phyloP scores from a whole-genome alignment of 169 alveolate species.

The Plasmodium relictum region DNA sequence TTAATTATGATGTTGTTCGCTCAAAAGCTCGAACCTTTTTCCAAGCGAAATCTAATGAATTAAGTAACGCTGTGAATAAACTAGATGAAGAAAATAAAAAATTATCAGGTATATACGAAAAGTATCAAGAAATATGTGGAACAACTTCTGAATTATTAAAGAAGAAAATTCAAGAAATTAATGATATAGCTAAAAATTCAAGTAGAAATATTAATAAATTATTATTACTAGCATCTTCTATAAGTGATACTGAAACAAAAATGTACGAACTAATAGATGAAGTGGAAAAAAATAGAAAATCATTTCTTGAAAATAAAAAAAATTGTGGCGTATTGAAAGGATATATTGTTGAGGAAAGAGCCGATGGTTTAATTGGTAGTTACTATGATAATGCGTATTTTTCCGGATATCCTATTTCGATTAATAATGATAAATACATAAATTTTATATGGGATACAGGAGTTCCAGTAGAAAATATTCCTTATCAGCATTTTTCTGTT shows the following conservation, averaged over 20 bases:
- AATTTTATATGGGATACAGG: slow-evolving; percentile 83
- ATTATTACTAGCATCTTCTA: slow-evolving; percentile 53
- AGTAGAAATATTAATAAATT: slow-evolving; percentile 62
- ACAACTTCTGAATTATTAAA: slow-evolving; percentile 79
- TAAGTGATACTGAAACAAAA: slow-evolving; percentile 36
- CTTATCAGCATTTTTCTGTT: slow-evolving; percentile 90
- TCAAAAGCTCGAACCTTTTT: slow-evolving; percentile 81
- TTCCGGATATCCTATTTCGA: slow-evolving; percentile 87
- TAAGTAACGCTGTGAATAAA: slow-evolving; percentile 47
- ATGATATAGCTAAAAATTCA: slow-evolving; percentile 79
- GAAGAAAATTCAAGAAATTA: slow-evolving; percentile 80
- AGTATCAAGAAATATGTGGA: slow-evolving; percentile 78
- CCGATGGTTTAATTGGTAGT: slow-evolving; percentile 89
- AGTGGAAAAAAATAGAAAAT: slow-evolving; percentile 57
- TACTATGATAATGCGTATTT: slow-evolving; percentile 85
- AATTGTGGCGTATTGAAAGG: slow-evolving; percentile 65
- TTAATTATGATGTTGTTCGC: slow-evolving; percentile 86
- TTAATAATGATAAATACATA: slow-evolving; percentile 81
- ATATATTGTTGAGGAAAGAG: slow-evolving; percentile 77
- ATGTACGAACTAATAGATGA: slow-evolving; percentile 62
- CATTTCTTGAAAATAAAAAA: slow-evolving; percentile 38
- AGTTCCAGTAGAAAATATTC: slow-evolving; percentile 88
- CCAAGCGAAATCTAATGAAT: slow-evolving; percentile 63
- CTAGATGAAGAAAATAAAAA: slow-evolving; percentile 52
- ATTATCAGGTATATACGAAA: slow-evolving; percentile 65